Base-by-base conservation (phyloP, 225 moss, liverwort and hornwort genomes). In the Sphagnum tenellum region DNA sequence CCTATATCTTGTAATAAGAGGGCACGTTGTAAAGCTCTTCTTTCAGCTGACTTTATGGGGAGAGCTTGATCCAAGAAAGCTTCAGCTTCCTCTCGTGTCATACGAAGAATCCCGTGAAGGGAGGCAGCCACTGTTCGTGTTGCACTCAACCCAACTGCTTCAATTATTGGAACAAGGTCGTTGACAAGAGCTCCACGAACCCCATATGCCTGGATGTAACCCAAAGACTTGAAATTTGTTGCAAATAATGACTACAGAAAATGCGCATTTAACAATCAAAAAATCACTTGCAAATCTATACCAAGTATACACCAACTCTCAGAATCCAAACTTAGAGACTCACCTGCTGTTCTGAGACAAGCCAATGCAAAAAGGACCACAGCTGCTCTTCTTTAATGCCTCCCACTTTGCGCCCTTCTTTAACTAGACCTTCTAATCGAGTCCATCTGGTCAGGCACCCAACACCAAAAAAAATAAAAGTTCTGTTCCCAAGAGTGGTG, bases 311-410 rank as follows among this genome's bases (percentile, higher is more conserved):
- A 29, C 29, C 29, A 29, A 29, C 29, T 1, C 29, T 29, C 29
- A 29, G 1, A 29, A 29, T 29, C 29, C 29, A 29, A 29, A 29
- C 29, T 29, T 29, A 29, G 29, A 29, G n/a, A 60, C 44, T 61
- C 69, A 86, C 86, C 86, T 86, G 76, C 68, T 78, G 77, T 73
- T 86, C 86, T 61, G 83, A 83, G 61, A 86, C 83, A 62, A 82
- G 82, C 86, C 86, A 86, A 80, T 83, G 86, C 67, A 86, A 60
- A 66, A 86, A 80, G 63, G 82, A 80, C 86, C 86, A 86, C 44
- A 86, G 78, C 73, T 86, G 86, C 64, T 86, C 86, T 67, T 86
- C 82, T 56, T 80, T 75, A 60, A 86, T 86, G 9, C 83, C 82
- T 60, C 83, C 86, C 55, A 82, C 82, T 72, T 86, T 86, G 50